phyloP scores from a whole-genome alignment of 495 filamentous ascomycete genomes.

The Trichoderma reesei region DNA sequence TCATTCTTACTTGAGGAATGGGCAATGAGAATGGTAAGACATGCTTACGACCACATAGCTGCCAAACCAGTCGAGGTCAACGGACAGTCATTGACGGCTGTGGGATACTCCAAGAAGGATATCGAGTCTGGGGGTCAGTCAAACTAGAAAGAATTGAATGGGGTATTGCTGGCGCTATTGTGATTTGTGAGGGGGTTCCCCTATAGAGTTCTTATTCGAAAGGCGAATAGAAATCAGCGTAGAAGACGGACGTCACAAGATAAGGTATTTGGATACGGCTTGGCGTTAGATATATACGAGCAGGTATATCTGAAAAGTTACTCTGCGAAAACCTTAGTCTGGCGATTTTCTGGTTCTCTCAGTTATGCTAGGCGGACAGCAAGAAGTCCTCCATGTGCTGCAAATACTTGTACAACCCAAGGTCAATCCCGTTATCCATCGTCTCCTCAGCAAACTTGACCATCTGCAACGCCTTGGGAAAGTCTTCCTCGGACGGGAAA shows the following conservation, averaged over 20 bases:
- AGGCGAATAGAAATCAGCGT: no score
- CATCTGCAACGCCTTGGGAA: constrained; percentile 1
- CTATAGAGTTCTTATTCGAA: no score
- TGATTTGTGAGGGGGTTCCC: no score
- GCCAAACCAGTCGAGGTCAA: neutral
- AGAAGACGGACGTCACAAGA: no score
- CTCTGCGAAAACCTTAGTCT: no score
- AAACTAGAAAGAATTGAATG: neutral
- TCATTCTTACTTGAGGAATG: neutral
- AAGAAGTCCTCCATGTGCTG: neutral
- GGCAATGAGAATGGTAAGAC: neutral
- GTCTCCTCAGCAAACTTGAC: neutral
- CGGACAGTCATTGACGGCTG: neutral
- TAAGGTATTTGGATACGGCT: no score
- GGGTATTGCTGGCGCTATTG: no score
- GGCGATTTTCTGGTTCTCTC: neutral
- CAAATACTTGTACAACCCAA: constrained; percentile 1
- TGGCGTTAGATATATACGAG: no score
- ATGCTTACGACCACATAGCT: neutral
- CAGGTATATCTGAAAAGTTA: no score
- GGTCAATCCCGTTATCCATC: neutral
- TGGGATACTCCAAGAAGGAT: constrained; percentile 2
- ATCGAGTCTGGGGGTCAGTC: neutral
- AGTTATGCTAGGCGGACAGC: neutral
- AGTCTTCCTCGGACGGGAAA: neutral